phyloP scores from a whole-genome alignment of 495 filamentous ascomycete species.

The Letharia columbiana region DNA sequence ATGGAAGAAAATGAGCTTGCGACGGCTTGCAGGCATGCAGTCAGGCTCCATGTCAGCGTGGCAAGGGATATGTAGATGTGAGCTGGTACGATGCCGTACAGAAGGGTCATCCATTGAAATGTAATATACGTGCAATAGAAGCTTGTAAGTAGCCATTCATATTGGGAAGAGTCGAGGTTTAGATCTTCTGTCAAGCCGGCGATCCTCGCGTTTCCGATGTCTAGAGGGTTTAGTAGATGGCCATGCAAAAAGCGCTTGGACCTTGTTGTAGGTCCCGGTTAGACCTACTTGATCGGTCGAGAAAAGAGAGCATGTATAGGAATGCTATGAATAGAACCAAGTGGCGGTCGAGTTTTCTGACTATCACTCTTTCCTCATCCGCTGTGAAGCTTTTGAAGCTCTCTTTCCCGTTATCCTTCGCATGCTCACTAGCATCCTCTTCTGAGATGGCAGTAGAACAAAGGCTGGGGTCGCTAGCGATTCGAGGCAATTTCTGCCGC shows the following conservation, averaged over 20 bases:
- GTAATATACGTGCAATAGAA: conserved; percentile 66
- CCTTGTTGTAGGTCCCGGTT: not conserved
- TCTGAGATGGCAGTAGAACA: not conserved
- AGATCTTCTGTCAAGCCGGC: conserved; percentile 62
- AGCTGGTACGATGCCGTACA: conserved; percentile 48
- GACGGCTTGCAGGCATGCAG: conserved; percentile 62
- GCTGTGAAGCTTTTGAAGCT: conserved; percentile 56
- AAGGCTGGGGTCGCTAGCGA: not conserved
- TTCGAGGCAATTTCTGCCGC: not conserved
- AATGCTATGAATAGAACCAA: conserved; percentile 71
- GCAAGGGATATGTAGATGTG: conserved; percentile 49
- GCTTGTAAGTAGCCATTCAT: conserved; percentile 57
- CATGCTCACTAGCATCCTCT: not conserved
- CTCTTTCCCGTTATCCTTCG: conserved; percentile 13
- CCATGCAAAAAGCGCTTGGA: not conserved
- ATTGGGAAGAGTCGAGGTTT: conserved; percentile 43
- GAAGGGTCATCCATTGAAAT: conserved; percentile 63
- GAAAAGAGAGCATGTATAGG: conserved; percentile 70
- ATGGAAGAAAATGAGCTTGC: conserved; percentile 43
- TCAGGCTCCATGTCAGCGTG: conserved; percentile 53
- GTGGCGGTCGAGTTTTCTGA: conserved; percentile 62
- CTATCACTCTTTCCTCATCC: conserved; percentile 62
- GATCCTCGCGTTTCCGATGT: conserved; percentile 70
- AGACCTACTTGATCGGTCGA: conserved; percentile 63
- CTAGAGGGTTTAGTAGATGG: conserved; percentile 30